phyloP scores from a whole-genome alignment of 2,329 filamentous ascomycete species.

The Fusarium sp. region DNA sequence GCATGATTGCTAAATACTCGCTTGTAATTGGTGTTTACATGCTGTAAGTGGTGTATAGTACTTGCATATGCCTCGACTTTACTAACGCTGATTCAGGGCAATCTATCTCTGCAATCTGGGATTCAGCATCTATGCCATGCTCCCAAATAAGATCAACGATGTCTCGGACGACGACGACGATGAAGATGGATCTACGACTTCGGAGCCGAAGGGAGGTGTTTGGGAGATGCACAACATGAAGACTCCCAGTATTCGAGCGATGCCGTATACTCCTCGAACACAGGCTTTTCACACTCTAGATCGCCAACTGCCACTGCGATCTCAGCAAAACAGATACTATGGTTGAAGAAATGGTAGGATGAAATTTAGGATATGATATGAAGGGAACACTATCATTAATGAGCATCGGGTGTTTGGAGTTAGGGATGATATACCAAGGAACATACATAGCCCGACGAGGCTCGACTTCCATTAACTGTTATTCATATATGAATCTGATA shows the following conservation, averaged over 20 bases:
- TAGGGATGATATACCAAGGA: conserved; percentile 32
- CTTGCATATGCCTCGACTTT: neutral
- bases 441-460: conserved; percentile 15
- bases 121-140: conserved; percentile 67
- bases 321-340: conserved; percentile 40
- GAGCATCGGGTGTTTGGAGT: conserved; percentile 34
- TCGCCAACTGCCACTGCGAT: conserved; percentile 63
- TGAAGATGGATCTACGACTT: conserved; percentile 49
- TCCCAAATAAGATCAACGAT: conserved; percentile 65
- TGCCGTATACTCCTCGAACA: conserved; percentile 72
- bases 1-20: conserved; percentile 72
- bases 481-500: neutral
- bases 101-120: conserved; percentile 68
- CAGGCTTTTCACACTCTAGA: conserved; percentile 73
- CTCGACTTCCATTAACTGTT: neutral
- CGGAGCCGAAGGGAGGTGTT: conserved; percentile 53
- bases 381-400: conserved; percentile 21
- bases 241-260: conserved; percentile 42
- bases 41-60: conserved; percentile 63
- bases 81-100: conserved; percentile 51
- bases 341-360: neutral
- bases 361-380: neutral
- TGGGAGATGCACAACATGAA: conserved; percentile 68
- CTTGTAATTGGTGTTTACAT: conserved; percentile 73
- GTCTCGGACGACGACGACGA: conserved; percentile 53